Conservation (phyloP, 1,139 yeast species). For the Blastobotrys proliferans region DNA sequence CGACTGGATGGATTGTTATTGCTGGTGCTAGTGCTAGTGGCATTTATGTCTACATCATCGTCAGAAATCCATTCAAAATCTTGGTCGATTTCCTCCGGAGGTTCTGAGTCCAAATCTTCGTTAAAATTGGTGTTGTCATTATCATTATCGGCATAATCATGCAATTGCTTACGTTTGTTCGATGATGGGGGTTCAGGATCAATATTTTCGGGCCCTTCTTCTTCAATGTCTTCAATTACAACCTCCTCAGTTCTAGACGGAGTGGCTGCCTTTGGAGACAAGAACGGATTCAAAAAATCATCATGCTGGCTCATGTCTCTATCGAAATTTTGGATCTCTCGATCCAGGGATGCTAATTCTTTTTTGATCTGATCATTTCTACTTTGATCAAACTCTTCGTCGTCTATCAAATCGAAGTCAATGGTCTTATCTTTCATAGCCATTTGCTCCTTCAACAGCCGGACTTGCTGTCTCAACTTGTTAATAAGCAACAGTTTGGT, state of each 20-base stretch:
- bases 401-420: constrained; percentile 1
- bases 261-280: background rate
- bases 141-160: too few relatives aligned
- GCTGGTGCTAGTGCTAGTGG: too few relatives aligned
- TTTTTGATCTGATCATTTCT: constrained; percentile 1
- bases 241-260: constrained; percentile 5
- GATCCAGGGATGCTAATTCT: background rate
- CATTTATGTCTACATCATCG: too few relatives aligned
- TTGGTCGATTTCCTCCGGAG: too few relatives aligned
- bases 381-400: constrained; percentile 4
- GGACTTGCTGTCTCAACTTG: background rate
- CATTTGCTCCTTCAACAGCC: constrained; percentile 8
- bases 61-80: too few relatives aligned
- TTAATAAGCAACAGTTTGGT: background rate
- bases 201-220: background rate
- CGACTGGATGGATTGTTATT: too few relatives aligned
- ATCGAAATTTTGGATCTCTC: background rate
- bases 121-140: too few relatives aligned
- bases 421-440: constrained; percentile 2
- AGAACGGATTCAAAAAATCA: background rate
- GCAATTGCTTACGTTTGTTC: too few relatives aligned
- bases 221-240: constrained; percentile 6
- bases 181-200: constrained; percentile 4
- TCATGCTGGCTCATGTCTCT: too few relatives aligned
- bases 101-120: too few relatives aligned